Conservation (phyloP, 164 flowering plant species). For the Berberis thunbergii region DNA sequence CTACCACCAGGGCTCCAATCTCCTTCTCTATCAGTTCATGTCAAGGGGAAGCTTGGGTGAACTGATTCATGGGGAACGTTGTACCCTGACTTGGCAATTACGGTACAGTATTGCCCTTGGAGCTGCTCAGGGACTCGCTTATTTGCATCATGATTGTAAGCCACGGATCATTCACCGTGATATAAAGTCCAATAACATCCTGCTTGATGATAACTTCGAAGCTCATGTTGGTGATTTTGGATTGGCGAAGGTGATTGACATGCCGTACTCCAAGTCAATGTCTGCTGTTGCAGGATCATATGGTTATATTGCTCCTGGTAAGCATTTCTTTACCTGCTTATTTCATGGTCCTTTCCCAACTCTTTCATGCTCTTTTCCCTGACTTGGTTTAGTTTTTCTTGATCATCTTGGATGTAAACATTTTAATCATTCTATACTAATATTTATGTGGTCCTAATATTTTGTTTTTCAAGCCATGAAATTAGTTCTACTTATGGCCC, state of each 20-base stretch:
- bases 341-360: neutral
- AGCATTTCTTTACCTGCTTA: slow-evolving; percentile 8
- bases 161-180: slow-evolving; percentile 95
- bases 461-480: too few relatives aligned
- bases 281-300: slow-evolving; percentile 99
- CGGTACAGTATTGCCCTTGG: slow-evolving; percentile 77
- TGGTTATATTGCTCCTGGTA: slow-evolving; percentile 99
- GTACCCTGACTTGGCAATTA: slow-evolving; percentile 65
- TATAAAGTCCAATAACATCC: slow-evolving; percentile 87
- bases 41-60: slow-evolving; percentile 83
- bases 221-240: slow-evolving; percentile 99
- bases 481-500: too few relatives aligned
- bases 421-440: too few relatives aligned
- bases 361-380: neutral
- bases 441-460: too few relatives aligned
- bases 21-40: slow-evolving; percentile 91
- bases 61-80: slow-evolving; percentile 59
- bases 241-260: slow-evolving; percentile 87
- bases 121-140: slow-evolving; percentile 90
- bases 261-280: slow-evolving; percentile 92
- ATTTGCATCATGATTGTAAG: slow-evolving; percentile 92
- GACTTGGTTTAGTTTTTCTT: too few relatives aligned
- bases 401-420: too few relatives aligned
- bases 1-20: slow-evolving; percentile 75
- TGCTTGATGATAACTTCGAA: slow-evolving; percentile 72